Evolutionary conservation across 805 yeast genomes (phyloP), one percentile per base, ranked within the genome.

Genomic region (Candida stauntonica): DNA sequence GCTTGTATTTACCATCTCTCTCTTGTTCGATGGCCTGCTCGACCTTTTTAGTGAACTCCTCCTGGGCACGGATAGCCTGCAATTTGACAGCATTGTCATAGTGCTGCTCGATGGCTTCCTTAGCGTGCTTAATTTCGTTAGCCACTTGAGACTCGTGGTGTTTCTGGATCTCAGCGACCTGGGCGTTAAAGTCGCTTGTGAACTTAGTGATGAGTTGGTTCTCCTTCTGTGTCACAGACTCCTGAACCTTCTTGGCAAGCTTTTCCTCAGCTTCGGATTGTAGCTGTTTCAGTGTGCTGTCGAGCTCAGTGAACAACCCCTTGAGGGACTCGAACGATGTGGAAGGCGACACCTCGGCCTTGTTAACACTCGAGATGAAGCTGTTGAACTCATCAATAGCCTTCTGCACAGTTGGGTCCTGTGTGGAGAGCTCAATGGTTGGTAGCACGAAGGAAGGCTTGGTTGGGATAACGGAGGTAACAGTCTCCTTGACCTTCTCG

Each of bases 1-100:
- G 71, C 33, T 82, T 71, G 52, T 89, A 74, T 57, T 93, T 80
- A 19, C 88, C 86, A 46, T 80, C 70, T 64, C 98, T 80, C 68
- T 84, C 95, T 11, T 59, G 46, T 46, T 82, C 89, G 38, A 89
- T 73, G 42, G 73, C 73, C 38, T 74, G 71, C 32, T 70, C 58
- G 33, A 87, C 68, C 41, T 75, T 66, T 37, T 70, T 66, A 45
- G 79, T 75, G 58, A 85, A 79, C 54, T 77, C 79, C 48, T 79
- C 73, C 42, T 86, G 77, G 50, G 83, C 81, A 48, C 78, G 80
- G 35, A 80, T 66, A 52, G 86, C 75, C 40, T 81, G 76, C 57
- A 82, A 68, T 8, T 78, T 67, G 21, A 86, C 72, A 38, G 80
- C 79, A 62, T 86, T 88, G 42, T 79, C 79, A 15, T 88, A 89